Conservation (phyloP, 1,284 basidiomycete species). For the Sporisorium scitamineum region DNA sequence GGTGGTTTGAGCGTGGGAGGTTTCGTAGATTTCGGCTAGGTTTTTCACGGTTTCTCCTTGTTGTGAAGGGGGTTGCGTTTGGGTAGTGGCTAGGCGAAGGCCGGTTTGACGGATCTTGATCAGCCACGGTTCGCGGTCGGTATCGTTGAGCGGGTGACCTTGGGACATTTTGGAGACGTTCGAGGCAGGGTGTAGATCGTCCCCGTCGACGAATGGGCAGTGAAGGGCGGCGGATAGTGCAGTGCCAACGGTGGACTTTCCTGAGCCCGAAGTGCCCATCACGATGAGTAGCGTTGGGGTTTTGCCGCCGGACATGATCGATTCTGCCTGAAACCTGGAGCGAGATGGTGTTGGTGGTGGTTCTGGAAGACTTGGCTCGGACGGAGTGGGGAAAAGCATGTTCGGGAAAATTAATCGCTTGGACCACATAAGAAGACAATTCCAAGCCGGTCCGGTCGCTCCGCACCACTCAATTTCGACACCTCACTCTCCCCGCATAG, state of each 20-base stretch:
- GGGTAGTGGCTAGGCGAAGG: conserved; percentile 56
- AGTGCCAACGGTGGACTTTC: conserved; percentile 87
- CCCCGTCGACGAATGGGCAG: conserved; percentile 87
- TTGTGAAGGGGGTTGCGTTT: background rate
- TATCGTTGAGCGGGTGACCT: conserved; percentile 83
- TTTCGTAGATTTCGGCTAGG: conserved; percentile 34
- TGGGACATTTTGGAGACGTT: conserved; percentile 90
- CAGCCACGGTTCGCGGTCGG: conserved; percentile 86
- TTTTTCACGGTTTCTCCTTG: background rate
- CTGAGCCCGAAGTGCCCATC: conserved; percentile 70
- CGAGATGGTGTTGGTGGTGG: background rate
- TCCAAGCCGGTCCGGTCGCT: conserved; percentile 17
- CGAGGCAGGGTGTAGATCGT: conserved; percentile 83
- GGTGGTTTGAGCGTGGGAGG: background rate
- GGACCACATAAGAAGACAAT: background rate
- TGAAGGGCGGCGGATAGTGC: conserved; percentile 76
- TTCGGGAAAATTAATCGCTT: background rate
- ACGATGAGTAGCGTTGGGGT: conserved; percentile 33
- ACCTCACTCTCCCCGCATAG: background rate
- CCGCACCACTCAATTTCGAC: background rate
- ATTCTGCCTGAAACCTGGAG: too few species aligned
- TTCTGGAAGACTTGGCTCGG: background rate
- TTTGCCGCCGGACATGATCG: background rate
- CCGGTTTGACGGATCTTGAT: conserved; percentile 78
- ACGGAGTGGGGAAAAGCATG: background rate